These are phyloP conservation scores for Chaetomium sp. DNA, from an alignment of 2,329 filamentous ascomycete genomes.

Conservation along the genomic window DNA sequence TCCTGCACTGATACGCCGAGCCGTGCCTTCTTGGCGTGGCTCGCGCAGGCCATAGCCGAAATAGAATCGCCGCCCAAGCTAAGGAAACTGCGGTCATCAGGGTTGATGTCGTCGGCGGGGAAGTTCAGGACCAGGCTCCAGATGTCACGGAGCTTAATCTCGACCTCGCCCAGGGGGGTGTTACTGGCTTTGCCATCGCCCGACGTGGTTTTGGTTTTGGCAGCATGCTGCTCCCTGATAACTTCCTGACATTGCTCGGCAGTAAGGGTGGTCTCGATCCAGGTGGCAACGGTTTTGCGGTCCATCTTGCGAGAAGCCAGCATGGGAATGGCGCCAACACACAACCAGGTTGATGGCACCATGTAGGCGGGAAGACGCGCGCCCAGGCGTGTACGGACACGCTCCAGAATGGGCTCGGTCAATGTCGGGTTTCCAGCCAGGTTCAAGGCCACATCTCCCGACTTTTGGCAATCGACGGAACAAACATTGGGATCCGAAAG, in stretches of 20 bases:
- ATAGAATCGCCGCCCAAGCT: conserved; percentile 50
- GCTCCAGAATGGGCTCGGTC: conserved; percentile 30
- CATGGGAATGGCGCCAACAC: conserved; percentile 28
- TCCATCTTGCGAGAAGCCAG: conserved; percentile 37
- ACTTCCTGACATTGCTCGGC: conserved; percentile 44
- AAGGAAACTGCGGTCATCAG: conserved; percentile 43
- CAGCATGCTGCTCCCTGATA: conserved; percentile 37
- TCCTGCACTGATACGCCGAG: conserved; percentile 40
- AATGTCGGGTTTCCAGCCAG: conserved; percentile 1
- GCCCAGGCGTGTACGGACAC: conserved; percentile 38
- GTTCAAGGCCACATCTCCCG: not conserved
- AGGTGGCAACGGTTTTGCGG: conserved; percentile 41
- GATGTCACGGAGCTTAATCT: conserved; percentile 31
- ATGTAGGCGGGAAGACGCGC: conserved; percentile 43
- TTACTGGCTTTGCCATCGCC: not conserved
- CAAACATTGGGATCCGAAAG: conserved; percentile 6
- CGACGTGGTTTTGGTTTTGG: not conserved
- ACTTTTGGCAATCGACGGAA: conserved; percentile 6
- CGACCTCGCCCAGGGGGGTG: not conserved
- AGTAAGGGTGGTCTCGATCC: conserved; percentile 45
- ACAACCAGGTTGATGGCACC: conserved; percentile 41
- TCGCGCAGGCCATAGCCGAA: conserved; percentile 46
- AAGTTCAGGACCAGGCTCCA: conserved; percentile 40
- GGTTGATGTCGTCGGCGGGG: conserved; percentile 36
- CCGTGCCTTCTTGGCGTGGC: conserved; percentile 41